A percentile compares a stretch with the other conserved stretches of the same genome.
These are phyloP conservation scores for Cinnamomum chago DNA, from an alignment of 164 flowering plant genomes.

Conservation along the genomic window DNA sequence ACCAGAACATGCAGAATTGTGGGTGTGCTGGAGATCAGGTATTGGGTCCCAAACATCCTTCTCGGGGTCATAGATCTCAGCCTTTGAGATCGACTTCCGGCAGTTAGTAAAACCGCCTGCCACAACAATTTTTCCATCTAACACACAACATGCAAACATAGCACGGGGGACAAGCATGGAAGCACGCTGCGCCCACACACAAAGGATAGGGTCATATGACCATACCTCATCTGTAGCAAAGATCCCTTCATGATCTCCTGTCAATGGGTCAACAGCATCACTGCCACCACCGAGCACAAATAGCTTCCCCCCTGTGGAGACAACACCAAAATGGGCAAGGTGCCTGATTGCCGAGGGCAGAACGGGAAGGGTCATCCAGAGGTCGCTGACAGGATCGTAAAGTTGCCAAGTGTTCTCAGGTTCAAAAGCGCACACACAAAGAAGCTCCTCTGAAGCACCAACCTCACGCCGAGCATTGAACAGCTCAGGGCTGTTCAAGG, in stretches of 20 bases:
- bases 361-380: slow-evolving; percentile 80
- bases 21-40: slow-evolving; percentile 73
- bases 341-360: slow-evolving; percentile 77
- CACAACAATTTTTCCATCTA: slow-evolving; percentile 79
- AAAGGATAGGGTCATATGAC: slow-evolving; percentile 70
- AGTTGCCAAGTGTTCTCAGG: slow-evolving; percentile 93
- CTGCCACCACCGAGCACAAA: slow-evolving; percentile 95
- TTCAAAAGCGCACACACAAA: slow-evolving; percentile 76
- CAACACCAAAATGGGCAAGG: slow-evolving; percentile 81
- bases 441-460: slow-evolving; percentile 62
- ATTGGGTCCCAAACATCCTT: slow-evolving; percentile 72
- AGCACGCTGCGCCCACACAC: slow-evolving; percentile 60
- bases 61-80: slow-evolving; percentile 85
- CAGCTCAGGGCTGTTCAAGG: slow-evolving; percentile 61
- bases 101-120: slow-evolving; percentile 93
- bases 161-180: slow-evolving; percentile 85
- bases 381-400: slow-evolving; percentile 72
- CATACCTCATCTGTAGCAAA: slow-evolving; percentile 93
- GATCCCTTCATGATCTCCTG: slow-evolving; percentile 91
- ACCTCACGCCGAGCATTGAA: slow-evolving; percentile 69
- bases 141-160: slow-evolving; percentile 90
- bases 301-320: slow-evolving; percentile 67
- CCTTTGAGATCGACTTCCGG: slow-evolving; percentile 71
- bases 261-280: slow-evolving; percentile 83
- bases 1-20: slow-evolving; percentile 78